Percentiles rank a stretch among this genome's conserved stretches.
Conservation (phyloP, 495 filamentous ascomycete species). For the Daldinia vernicosa region DNA sequence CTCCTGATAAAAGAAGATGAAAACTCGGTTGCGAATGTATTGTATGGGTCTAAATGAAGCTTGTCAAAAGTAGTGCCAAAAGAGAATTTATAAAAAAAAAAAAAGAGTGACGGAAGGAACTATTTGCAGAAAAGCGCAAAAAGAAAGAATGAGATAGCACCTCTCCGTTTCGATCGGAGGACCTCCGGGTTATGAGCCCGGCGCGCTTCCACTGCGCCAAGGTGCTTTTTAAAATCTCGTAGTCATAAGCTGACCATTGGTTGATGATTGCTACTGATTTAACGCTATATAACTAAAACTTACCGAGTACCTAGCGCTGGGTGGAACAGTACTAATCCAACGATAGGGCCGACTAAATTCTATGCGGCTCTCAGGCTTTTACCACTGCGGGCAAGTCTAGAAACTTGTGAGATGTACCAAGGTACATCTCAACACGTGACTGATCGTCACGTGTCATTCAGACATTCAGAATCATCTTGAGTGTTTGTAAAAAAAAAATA, state of each 20-base stretch:
- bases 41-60: neutral
- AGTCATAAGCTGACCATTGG: no score
- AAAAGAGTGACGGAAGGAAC: neutral
- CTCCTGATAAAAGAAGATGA: neutral
- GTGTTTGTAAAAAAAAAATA: no score
- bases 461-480: no score
- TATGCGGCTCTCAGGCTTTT: no score
- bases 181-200: conserved; percentile 66
- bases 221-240: conserved; percentile 46
- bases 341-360: no score
- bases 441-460: no score
- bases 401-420: no score
- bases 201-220: conserved; percentile 65
- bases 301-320: neutral
- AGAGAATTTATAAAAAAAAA: neutral
- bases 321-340: no score
- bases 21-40: neutral
- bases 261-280: no score
- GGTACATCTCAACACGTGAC: no score
- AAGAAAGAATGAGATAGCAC: conserved; percentile 47
- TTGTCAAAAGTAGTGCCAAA: neutral
- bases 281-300: neutral
- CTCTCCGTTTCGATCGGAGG: conserved; percentile 63
- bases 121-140: neutral
- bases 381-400: no score